phyloP scores from a whole-genome alignment of 2,329 filamentous ascomycete species.

The Paecilomyces fulvus region DNA sequence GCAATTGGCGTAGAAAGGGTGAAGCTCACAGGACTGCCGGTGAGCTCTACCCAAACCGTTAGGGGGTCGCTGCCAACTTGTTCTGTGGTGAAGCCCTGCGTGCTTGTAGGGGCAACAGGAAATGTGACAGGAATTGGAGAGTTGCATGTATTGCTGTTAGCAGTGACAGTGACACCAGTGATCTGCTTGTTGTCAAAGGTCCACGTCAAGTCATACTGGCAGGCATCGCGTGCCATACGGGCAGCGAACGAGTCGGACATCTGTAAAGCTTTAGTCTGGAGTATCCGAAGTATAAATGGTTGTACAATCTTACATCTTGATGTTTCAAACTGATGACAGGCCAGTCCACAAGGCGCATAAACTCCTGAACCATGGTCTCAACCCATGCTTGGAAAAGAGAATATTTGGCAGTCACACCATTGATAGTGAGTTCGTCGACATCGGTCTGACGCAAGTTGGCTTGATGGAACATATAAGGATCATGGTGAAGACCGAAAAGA shows the following conservation, averaged over 20 bases:
- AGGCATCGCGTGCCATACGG: conserved; percentile 46
- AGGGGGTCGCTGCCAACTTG: conserved; percentile 47
- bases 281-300: not conserved
- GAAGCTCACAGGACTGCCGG: conserved; percentile 39
- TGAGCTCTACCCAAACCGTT: conserved; percentile 43
- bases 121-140: conserved; percentile 49
- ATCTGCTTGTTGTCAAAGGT: conserved; percentile 38
- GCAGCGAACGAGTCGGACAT: conserved; percentile 44
- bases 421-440: conserved; percentile 40
- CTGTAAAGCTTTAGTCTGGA: conserved; percentile 7
- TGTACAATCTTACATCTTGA: conserved; percentile 37
- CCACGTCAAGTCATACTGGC: conserved; percentile 43
- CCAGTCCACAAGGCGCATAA: conserved; percentile 46
- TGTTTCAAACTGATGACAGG: conserved; percentile 49
- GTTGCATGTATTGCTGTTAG: conserved; percentile 43
- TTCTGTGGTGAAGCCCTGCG: conserved; percentile 40
- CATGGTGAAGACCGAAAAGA: conserved; percentile 48
- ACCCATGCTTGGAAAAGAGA: conserved; percentile 52
- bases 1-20: conserved; percentile 32
- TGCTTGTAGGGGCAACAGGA: conserved; percentile 36
- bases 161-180: conserved; percentile 42
- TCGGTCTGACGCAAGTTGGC: conserved; percentile 50
- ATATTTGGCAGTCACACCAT: conserved; percentile 38
- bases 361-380: conserved; percentile 46
- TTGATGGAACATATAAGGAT: conserved; percentile 58